These are phyloP conservation scores for Logfia minima DNA, from an alignment of 129 eudicot genomes.

Conservation along the genomic window DNA sequence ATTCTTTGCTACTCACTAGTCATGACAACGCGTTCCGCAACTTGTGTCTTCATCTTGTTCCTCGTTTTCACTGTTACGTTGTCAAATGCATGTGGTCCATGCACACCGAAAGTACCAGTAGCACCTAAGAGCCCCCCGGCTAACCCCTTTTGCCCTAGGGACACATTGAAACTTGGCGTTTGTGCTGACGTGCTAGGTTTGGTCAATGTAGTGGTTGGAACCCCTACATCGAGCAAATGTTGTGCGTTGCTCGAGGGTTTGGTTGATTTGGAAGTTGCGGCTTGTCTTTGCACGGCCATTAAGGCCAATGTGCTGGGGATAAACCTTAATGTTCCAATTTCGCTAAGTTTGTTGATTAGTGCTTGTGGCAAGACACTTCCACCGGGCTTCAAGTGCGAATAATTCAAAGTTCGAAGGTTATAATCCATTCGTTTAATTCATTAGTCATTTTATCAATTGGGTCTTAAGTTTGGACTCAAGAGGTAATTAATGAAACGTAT, in stretches of 20 bases:
- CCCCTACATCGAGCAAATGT: slow-evolving; percentile 54
- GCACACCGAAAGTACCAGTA: slow-evolving; percentile 30
- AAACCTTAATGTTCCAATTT: slow-evolving; percentile 58
- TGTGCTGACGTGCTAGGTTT: slow-evolving; percentile 72
- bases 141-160: slow-evolving; percentile 60
- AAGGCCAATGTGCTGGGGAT: slow-evolving; percentile 72
- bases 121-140: slow-evolving; percentile 46
- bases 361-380: slow-evolving; percentile 60
- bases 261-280: slow-evolving; percentile 70
- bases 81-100: slow-evolving; percentile 43
- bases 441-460: slow-evolving; percentile 14
- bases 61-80: slow-evolving; percentile 42
- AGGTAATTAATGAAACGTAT: slow-evolving; percentile 13
- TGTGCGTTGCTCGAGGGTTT: slow-evolving; percentile 58
- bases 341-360: slow-evolving; percentile 55
- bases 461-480: not conserved
- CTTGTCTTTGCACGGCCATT: slow-evolving; percentile 68
- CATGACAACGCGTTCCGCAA: slow-evolving; percentile 35
- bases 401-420: slow-evolving; percentile 4
- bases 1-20: slow-evolving; percentile 10
- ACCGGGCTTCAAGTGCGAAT: slow-evolving; percentile 60
- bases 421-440: slow-evolving; percentile 11
- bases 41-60: slow-evolving; percentile 41
- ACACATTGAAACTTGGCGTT: slow-evolving; percentile 66
- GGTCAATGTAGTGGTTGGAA: slow-evolving; percentile 51